phyloP scores from a whole-genome alignment of 495 filamentous ascomycete genomes.

The Penicillium silybi region DNA sequence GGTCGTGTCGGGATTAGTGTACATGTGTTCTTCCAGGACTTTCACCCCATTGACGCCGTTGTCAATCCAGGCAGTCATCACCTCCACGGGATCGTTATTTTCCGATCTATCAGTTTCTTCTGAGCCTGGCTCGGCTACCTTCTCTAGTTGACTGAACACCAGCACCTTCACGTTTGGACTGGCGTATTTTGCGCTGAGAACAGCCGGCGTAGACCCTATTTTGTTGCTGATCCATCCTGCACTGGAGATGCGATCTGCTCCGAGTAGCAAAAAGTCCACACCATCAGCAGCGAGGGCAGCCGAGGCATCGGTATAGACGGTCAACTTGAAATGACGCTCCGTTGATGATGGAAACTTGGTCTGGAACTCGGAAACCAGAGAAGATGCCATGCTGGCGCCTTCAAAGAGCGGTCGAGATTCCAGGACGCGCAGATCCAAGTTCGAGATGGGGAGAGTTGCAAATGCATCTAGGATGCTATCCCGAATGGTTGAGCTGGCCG shows the following conservation, averaged over 20 bases:
- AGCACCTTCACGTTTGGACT: slow-evolving; percentile 42
- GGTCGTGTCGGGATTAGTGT: neutral
- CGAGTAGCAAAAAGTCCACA: slow-evolving; percentile 55
- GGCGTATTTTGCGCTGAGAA: slow-evolving; percentile 46
- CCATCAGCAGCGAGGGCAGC: slow-evolving; percentile 45
- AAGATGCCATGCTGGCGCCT: slow-evolving; percentile 53
- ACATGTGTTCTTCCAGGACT: slow-evolving; percentile 10
- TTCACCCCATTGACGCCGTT: slow-evolving; percentile 21
- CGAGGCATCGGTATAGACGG: slow-evolving; percentile 59
- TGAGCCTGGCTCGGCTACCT: slow-evolving; percentile 48
- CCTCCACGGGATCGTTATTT: slow-evolving; percentile 46
- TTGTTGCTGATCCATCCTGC: slow-evolving; percentile 60
- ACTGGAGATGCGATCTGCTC: slow-evolving; percentile 57
- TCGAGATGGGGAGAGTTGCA: slow-evolving; percentile 17
- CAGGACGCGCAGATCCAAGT: slow-evolving; percentile 54
- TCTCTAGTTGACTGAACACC: slow-evolving; percentile 56
- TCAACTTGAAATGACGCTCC: slow-evolving; percentile 30
- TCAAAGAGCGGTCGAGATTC: slow-evolving; percentile 66
- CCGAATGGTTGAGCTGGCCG: slow-evolving; percentile 57
- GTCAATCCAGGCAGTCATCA: slow-evolving; percentile 44
- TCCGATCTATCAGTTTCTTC: slow-evolving; percentile 33
- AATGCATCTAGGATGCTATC: slow-evolving; percentile 35
- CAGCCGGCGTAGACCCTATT: slow-evolving; percentile 55
- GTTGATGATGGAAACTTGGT: slow-evolving; percentile 13
- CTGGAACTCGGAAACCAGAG: slow-evolving; percentile 35